phyloP scores from a whole-genome alignment of 768 basidiomycete species.

The Rhizopogon roseolus region DNA sequence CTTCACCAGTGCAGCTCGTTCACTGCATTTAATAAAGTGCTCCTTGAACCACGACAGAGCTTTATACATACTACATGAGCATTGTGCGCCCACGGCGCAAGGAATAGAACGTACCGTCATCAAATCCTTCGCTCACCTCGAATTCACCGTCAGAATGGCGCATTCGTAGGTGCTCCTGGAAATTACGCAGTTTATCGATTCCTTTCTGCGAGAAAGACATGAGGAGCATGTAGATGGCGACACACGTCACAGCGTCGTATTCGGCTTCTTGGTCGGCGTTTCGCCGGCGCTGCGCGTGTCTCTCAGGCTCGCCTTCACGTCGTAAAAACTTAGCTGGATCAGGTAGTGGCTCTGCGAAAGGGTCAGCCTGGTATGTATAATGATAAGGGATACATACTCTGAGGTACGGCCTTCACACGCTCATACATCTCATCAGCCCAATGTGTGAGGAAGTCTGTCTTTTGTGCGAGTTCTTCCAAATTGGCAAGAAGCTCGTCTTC shows the following conservation, averaged over 20 bases:
- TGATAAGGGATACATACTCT: constrained; percentile 51
- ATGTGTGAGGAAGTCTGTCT: constrained; percentile 88
- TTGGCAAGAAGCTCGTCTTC: constrained; percentile 79
- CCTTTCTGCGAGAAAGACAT: constrained; percentile 94
- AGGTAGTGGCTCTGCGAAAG: constrained; percentile 63
- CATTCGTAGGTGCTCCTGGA: constrained; percentile 82
- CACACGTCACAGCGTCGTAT: constrained; percentile 78
- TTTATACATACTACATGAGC: constrained; percentile 22
- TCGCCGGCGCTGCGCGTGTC: constrained; percentile 61
- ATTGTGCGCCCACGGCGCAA: not conserved
- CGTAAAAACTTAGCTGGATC: constrained; percentile 73
- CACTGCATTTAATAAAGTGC: constrained; percentile 91
- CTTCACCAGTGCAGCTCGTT: constrained; percentile 84
- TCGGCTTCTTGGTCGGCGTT: constrained; percentile 78
- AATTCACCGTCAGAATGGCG: constrained; percentile 71
- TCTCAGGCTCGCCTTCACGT: constrained; percentile 69
- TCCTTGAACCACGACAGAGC: constrained; percentile 89
- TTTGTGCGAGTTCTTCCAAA: constrained; percentile 91
- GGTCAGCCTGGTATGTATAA: not conserved
- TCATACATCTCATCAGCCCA: constrained; percentile 97
- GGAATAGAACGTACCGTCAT: constrained; percentile 51
- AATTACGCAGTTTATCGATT: constrained; percentile 74
- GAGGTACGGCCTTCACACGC: constrained; percentile 77
- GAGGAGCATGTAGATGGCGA: constrained; percentile 85
- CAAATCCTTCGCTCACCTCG: constrained; percentile 73